These are phyloP conservation scores for Sporormia fimetaria DNA, from an alignment of 495 filamentous ascomycete genomes.

Conservation along the genomic window DNA sequence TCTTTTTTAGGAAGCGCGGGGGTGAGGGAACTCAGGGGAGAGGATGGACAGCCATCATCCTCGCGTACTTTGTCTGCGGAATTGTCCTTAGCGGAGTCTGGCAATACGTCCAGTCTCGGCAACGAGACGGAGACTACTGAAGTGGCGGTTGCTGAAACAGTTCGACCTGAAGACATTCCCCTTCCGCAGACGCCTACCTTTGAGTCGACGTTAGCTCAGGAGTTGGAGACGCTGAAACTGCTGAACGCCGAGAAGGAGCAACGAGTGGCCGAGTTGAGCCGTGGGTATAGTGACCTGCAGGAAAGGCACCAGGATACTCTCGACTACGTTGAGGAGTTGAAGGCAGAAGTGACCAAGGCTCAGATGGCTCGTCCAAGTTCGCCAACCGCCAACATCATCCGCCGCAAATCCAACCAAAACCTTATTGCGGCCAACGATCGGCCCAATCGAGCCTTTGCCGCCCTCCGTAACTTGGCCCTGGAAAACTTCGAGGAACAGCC, in stretches of 20 bases:
- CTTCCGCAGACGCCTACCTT: slow-evolving; percentile 8
- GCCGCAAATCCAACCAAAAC: slow-evolving; percentile 88
- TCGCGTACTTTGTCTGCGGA: slow-evolving; percentile 94
- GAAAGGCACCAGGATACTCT: slow-evolving; percentile 69
- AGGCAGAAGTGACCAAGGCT: slow-evolving; percentile 68
- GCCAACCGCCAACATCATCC: slow-evolving; percentile 63
- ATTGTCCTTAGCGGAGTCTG: slow-evolving; percentile 82
- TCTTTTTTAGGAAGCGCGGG: slow-evolving; percentile 89
- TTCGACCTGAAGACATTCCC: slow-evolving; percentile 12
- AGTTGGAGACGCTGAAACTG: slow-evolving; percentile 59
- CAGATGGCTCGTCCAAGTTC: slow-evolving; percentile 51
- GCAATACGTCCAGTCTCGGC: slow-evolving; percentile 31
- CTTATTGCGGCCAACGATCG: slow-evolving; percentile 71
- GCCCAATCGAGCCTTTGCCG: slow-evolving; percentile 82
- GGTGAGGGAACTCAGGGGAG: slow-evolving; percentile 60
- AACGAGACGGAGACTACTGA: slow-evolving; percentile 17
- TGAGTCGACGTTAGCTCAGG: slow-evolving; percentile 38
- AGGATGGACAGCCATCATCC: slow-evolving; percentile 70
- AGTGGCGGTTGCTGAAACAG: slow-evolving; percentile 28
- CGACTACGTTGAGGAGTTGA: slow-evolving; percentile 77
- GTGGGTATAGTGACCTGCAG: slow-evolving; percentile 72
- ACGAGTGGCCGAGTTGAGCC: slow-evolving; percentile 54
- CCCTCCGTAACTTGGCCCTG: slow-evolving; percentile 71
- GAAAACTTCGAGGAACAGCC: slow-evolving; percentile 75
- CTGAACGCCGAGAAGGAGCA: slow-evolving; percentile 67